Percentiles rank a stretch among this genome's conserved stretches.
Evolutionary conservation across 345 rosid species (phyloP).

Genomic region (Viola odorata): DNA sequence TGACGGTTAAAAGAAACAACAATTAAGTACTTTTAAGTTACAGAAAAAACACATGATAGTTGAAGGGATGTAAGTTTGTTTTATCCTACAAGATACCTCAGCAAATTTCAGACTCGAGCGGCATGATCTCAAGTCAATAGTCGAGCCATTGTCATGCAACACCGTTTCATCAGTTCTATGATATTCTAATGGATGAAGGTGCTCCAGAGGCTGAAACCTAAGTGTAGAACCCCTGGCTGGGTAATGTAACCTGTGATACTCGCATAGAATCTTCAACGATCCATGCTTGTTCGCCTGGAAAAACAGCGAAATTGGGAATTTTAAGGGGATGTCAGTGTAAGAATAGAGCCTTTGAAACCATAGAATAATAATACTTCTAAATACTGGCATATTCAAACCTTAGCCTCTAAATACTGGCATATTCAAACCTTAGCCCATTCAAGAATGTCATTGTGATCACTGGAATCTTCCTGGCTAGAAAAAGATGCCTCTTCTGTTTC

Average conservation of each 20-base stretch:
- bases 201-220: constrained; percentile 82
- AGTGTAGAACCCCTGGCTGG: constrained; percentile 72
- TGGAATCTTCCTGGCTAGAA: constrained; percentile 81
- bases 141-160: constrained; percentile 56
- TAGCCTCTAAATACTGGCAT: constrained; percentile 11
- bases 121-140: constrained; percentile 63
- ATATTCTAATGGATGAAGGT: constrained; percentile 79
- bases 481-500: constrained; percentile 78
- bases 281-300: constrained; percentile 74
- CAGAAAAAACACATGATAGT: too few species aligned
- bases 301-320: constrained; percentile 2
- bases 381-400: too few species aligned
- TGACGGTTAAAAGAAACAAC: neutral
- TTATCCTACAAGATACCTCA: too few species aligned
- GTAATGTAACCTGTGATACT: constrained; percentile 54
- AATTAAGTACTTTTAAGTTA: too few species aligned
- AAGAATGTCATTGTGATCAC: constrained; percentile 61
- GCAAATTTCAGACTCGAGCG: constrained; percentile 62
- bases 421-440: constrained; percentile 88
- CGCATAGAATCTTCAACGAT: constrained; percentile 70
- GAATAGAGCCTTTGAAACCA: neutral
- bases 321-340: constrained; percentile 3
- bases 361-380: constrained; percentile 1
- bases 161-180: constrained; percentile 57
- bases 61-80: too few species aligned